Evolutionary conservation across 345 rosid species (phyloP).

Genomic region (Psidium guajava): DNA sequence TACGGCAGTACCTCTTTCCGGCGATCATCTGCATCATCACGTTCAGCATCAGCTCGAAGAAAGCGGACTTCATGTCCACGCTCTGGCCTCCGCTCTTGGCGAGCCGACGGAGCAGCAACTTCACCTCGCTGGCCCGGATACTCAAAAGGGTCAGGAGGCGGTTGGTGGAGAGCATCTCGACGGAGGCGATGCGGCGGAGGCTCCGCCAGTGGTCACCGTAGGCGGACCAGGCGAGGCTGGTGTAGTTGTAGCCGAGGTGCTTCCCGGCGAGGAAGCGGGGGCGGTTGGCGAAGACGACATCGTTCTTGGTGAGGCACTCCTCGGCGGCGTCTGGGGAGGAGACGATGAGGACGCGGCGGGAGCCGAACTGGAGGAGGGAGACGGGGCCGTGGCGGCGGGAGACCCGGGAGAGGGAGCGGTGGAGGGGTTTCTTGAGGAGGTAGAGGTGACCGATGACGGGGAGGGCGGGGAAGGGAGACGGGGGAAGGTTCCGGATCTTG

Average conservation of each 20-base stretch:
- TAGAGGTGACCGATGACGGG: slow-evolving; percentile 24
- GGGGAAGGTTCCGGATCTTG: slow-evolving; percentile 20
- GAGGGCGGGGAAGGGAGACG: slow-evolving; percentile 15
- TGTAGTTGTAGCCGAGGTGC: slow-evolving; percentile 10
- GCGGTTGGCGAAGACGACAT: slow-evolving; percentile 20
- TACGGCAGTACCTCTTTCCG: slow-evolving; percentile 20
- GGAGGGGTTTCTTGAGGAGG: slow-evolving; percentile 18
- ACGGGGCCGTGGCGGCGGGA: slow-evolving; percentile 10
- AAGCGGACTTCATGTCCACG: slow-evolving; percentile 14
- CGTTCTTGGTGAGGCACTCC: slow-evolving; percentile 14
- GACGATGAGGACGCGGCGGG: slow-evolving; percentile 10
- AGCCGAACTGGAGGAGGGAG: slow-evolving; percentile 12
- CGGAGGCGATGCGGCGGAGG: slow-evolving; percentile 11
- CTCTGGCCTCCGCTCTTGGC: not conserved
- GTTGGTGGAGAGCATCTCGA: slow-evolving; percentile 7
- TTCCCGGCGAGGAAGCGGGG: slow-evolving; percentile 8
- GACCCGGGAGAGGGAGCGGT: slow-evolving; percentile 1
- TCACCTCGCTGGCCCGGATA: slow-evolving; percentile 13
- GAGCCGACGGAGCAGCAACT: not conserved
- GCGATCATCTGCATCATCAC: slow-evolving; percentile 36
- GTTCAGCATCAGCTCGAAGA: slow-evolving; percentile 22
- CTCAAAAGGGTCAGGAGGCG: slow-evolving; percentile 9
- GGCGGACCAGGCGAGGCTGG: slow-evolving; percentile 9
- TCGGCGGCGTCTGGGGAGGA: slow-evolving; percentile 15
- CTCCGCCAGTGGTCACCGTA: slow-evolving; percentile 14